Percentiles rank a stretch among this genome's conserved stretches.
Evolutionary conservation across 2,329 filamentous ascomycete species (phyloP).

Genomic region (Tolypocladium tundrense): DNA sequence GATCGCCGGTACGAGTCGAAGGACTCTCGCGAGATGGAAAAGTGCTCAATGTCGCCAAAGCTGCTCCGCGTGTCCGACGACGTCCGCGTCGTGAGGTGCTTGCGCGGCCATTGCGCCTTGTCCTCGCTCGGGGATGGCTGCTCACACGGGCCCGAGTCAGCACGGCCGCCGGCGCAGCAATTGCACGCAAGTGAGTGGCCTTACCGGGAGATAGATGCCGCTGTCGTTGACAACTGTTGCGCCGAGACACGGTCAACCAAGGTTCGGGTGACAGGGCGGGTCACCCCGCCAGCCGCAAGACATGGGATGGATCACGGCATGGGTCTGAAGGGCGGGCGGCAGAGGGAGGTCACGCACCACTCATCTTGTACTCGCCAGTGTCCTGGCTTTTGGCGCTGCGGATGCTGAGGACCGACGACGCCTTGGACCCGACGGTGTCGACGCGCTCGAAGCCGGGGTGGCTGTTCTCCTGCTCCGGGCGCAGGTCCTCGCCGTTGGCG

Average conservation of each 20-base stretch:
- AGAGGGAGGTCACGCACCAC: conserved; percentile 43
- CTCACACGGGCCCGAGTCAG: conserved; percentile 1
- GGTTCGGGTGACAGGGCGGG: conserved; percentile 8
- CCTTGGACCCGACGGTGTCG: conserved; percentile 51
- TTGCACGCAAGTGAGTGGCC: conserved; percentile 12
- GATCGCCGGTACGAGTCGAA: conserved; percentile 95
- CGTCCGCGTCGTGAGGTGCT: conserved; percentile 39
- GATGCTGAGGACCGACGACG: conserved; percentile 52
- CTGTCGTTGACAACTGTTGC: conserved; percentile 82
- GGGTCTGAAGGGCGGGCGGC: neutral
- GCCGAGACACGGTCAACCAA: conserved; percentile 12
- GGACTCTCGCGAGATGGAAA: conserved; percentile 90
- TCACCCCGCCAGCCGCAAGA: neutral
- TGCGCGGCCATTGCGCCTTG: conserved; percentile 64
- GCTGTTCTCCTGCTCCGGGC: conserved; percentile 24
- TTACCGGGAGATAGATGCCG: conserved; percentile 86
- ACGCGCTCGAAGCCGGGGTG: conserved; percentile 46
- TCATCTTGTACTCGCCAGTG: conserved; percentile 69
- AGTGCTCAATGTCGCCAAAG: conserved; percentile 77
- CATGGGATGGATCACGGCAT: neutral
- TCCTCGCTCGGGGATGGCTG: conserved; percentile 85
- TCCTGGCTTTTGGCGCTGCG: conserved; percentile 51
- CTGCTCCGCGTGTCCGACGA: conserved; percentile 50
- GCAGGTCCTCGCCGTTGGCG: conserved; percentile 43
- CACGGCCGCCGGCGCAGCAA: neutral